Percentiles rank a stretch among this genome's conserved stretches.
Conservation (phyloP, 441 rosid species). For the Aquilaria agallochum region DNA sequence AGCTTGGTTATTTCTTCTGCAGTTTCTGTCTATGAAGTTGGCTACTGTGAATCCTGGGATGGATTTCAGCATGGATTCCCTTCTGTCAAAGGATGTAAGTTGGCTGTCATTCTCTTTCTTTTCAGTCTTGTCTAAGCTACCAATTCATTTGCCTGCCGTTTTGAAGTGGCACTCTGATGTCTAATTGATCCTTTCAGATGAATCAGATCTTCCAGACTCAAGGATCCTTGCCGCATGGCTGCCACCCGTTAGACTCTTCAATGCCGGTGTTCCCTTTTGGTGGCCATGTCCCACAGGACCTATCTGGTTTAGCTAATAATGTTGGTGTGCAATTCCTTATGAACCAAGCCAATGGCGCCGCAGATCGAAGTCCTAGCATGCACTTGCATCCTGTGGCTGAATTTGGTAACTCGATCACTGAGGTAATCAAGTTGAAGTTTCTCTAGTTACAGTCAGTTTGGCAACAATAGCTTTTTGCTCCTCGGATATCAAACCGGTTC, state of each 20-base stretch:
- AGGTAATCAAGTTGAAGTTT: slow-evolving; percentile 32
- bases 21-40: slow-evolving; percentile 94
- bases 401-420: slow-evolving; percentile 29
- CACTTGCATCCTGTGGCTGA: slow-evolving; percentile 38
- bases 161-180: slow-evolving; percentile 5
- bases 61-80: slow-evolving; percentile 59
- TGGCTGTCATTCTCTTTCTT: background rate
- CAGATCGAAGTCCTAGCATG: slow-evolving; percentile 22
- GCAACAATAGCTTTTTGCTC: background rate
- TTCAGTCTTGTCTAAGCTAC: background rate
- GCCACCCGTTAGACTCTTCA: slow-evolving; percentile 53
- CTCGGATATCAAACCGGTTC: background rate
- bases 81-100: slow-evolving; percentile 69
- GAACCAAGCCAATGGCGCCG: slow-evolving; percentile 18
- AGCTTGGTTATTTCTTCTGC: slow-evolving; percentile 15
- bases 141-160: no score
- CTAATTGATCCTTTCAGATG: slow-evolving; percentile 4
- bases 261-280: slow-evolving; percentile 42
- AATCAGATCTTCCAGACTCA: slow-evolving; percentile 54
- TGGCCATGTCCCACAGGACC: slow-evolving; percentile 32
- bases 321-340: slow-evolving; percentile 33
- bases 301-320: slow-evolving; percentile 25
- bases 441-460: background rate
- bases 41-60: slow-evolving; percentile 74
- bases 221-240: slow-evolving; percentile 38